Evolutionary conservation across 164 flowering plant species (phyloP).

Genomic region (Brasenia schreberi): DNA sequence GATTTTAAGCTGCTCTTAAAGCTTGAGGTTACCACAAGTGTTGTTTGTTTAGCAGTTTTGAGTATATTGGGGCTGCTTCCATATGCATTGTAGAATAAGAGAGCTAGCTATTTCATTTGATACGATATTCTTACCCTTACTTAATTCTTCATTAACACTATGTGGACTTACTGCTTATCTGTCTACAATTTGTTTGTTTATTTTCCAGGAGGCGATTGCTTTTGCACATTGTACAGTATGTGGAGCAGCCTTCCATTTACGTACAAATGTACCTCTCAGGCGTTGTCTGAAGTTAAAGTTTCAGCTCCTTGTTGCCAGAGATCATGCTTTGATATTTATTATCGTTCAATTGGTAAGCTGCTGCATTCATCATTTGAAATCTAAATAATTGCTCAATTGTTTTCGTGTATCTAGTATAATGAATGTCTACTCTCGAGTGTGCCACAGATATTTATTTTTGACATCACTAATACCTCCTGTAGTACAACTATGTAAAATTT

Average conservation of each 20-base stretch:
- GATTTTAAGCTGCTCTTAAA: not conserved
- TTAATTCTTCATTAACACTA: not conserved
- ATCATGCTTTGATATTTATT: constrained; percentile 80
- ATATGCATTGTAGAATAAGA: too few relatives aligned
- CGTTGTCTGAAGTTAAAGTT: constrained; percentile 96
- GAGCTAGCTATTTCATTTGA: too few relatives aligned
- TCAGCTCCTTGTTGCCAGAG: constrained; percentile 88
- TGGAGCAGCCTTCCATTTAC: constrained; percentile 68
- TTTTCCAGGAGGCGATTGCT: constrained; percentile 93
- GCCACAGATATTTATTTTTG: too few relatives aligned
- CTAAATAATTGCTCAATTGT: not conserved
- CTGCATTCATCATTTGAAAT: not conserved
- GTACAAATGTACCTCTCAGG: constrained; percentile 89
- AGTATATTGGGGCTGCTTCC: too few relatives aligned
- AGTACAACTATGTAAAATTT: too few relatives aligned
- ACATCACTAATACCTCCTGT: too few relatives aligned
- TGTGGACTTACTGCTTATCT: not conserved
- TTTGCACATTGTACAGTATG: constrained; percentile 99
- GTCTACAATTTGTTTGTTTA: constrained; percentile 1
- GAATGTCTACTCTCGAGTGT: too few relatives aligned
- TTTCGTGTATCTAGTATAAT: not conserved
- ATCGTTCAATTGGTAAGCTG: constrained; percentile 78
- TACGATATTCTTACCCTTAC: too few relatives aligned
- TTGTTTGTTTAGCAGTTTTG: too few relatives aligned
- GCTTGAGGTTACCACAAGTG: not conserved